Percentiles rank a stretch among this genome's conserved stretches.
Conservation (phyloP, 352 stramenopile species). For the Phytophthora chlamydospora region DNA sequence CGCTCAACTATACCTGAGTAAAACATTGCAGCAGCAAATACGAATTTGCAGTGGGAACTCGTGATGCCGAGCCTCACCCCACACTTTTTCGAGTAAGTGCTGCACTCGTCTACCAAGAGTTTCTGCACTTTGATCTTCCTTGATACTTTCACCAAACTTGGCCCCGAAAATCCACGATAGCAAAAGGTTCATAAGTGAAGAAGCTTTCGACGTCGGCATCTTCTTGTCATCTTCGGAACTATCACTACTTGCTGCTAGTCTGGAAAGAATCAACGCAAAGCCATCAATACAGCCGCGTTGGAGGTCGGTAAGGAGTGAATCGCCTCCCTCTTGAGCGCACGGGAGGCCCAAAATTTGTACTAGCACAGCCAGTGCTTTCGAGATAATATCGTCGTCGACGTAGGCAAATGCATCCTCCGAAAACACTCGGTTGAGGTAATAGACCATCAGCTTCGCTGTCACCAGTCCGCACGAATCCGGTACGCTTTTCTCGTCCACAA, state of each 20-base stretch:
- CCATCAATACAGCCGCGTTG: slow-evolving; percentile 79
- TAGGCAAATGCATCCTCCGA: slow-evolving; percentile 39
- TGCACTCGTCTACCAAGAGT: slow-evolving; percentile 19
- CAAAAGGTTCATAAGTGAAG: slow-evolving; percentile 38
- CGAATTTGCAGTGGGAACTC: slow-evolving; percentile 49
- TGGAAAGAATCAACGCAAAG: slow-evolving; percentile 52
- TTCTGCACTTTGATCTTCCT: slow-evolving; percentile 3
- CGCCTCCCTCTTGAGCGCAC: slow-evolving; percentile 19
- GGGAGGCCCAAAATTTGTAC: slow-evolving; percentile 60
- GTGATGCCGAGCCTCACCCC: slow-evolving; percentile 9
- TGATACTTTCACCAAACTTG: slow-evolving; percentile 1
- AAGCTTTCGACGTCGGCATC: neutral
- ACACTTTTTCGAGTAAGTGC: slow-evolving; percentile 20
- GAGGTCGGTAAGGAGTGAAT: slow-evolving; percentile 58
- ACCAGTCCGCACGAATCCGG: slow-evolving; percentile 51
- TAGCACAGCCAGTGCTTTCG: slow-evolving; percentile 41
- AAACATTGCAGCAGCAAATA: slow-evolving; percentile 69
- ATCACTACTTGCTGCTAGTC: slow-evolving; percentile 13
- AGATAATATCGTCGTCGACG: slow-evolving; percentile 27
- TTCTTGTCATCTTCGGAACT: neutral
- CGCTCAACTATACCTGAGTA: slow-evolving; percentile 54
- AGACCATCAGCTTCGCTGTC: slow-evolving; percentile 73
- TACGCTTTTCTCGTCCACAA: slow-evolving; percentile 26
- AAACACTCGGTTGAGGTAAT: slow-evolving; percentile 78
- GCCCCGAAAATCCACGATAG: slow-evolving; percentile 45